phyloP scores from a whole-genome alignment of 352 stramenopile species.

The Thalassiosira mediterranea region DNA sequence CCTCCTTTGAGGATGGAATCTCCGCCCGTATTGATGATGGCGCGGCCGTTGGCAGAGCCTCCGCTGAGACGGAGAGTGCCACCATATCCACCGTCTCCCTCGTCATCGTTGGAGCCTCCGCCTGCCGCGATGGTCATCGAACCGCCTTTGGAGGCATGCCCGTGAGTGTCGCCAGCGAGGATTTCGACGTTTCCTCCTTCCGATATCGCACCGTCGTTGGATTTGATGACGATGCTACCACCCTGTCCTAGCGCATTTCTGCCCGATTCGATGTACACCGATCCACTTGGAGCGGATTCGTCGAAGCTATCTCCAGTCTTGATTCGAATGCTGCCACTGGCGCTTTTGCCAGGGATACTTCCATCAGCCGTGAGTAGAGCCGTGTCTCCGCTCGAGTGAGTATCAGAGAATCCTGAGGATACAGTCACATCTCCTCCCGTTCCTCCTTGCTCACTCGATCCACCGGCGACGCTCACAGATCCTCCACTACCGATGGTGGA shows the following conservation, averaged over 20 bases:
- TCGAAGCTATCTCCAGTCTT: constrained; percentile 72
- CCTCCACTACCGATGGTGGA: constrained; percentile 57
- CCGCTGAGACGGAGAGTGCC: constrained; percentile 58
- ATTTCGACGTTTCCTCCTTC: constrained; percentile 63
- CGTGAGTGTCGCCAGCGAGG: constrained; percentile 53
- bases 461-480: constrained; percentile 77
- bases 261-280: constrained; percentile 71
- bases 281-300: constrained; percentile 55
- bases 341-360: constrained; percentile 21
- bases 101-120: constrained; percentile 53
- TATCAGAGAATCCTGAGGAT: constrained; percentile 75
- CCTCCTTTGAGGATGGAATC: constrained; percentile 60
- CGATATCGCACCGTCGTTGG: constrained; percentile 49
- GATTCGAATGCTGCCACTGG: constrained; percentile 63
- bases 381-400: neutral
- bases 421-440: constrained; percentile 82
- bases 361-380: constrained; percentile 12
- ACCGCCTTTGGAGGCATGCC: constrained; percentile 44
- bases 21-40: constrained; percentile 60
- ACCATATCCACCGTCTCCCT: constrained; percentile 73
- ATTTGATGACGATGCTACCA: constrained; percentile 67
- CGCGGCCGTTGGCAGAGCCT: constrained; percentile 60
- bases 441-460: constrained; percentile 76
- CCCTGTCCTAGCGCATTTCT: constrained; percentile 53
- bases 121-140: constrained; percentile 49